Base-by-base conservation (phyloP, 371 early-diverging fungal genomes). In the Mucor racemosus region DNA sequence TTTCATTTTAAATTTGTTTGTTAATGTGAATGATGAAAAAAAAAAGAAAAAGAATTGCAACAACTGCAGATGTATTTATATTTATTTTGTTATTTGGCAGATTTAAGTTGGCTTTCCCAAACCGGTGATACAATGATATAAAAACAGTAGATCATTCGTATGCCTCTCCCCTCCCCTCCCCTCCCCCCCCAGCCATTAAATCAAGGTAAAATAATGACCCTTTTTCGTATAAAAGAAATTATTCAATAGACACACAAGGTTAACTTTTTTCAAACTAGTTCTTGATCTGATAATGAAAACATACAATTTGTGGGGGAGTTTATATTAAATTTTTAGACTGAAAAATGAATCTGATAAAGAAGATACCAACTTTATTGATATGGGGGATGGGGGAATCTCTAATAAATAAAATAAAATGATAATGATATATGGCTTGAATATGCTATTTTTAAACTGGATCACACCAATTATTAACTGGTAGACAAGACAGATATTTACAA, bases 401-500 rank as follows among this genome's bases (percentile, higher is more conserved):
- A 34, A 13, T 15, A 31, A 31, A 26, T 26, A 26, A 26, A 26
- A 26, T 26, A 3, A 26, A 26, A 26, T 26, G 26, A 26, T 26
- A 31, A 54, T 54, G 34, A 54, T 46, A 46, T 17, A 46, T 9
- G 44, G 17, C 17, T 44, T n/a, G 17, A 9, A 26, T 26, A 26
- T 38, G 38, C 53, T 53, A 53, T 31, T 21, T 53, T 53, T 53
- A 53, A 53, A 53, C 40, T 33, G 57, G 62, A 65, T 76, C 75
- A 67, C 77, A 79, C 79, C 77, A 79, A n/a, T 64, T 60, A 39
- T 67, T 74, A 8, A 78, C 73, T 13, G 82, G 82, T 15, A 81
- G 39, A 56, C 82, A 81, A 4, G 79, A 77, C 1, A 81, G 55
- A 60, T 79, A 77, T 73, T 76, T 79, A 73, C 82, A 81, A 35